Evolutionary conservation across 1,284 basidiomycete species (phyloP).

Genomic region (Singerocomus inundabilis): DNA sequence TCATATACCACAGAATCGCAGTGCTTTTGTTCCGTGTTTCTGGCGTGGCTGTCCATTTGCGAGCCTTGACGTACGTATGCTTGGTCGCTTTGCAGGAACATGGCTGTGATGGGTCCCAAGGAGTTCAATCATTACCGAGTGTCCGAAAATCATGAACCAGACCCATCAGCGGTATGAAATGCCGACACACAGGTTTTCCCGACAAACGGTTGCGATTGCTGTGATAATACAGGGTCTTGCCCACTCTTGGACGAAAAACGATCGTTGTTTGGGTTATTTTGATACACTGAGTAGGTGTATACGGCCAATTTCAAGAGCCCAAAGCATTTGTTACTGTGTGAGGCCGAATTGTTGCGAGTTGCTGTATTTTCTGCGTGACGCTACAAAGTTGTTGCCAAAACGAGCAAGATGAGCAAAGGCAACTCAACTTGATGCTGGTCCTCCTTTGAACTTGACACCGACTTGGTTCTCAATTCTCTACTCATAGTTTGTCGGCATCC

Average conservation of each 20-base stretch:
- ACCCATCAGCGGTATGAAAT: too few species aligned
- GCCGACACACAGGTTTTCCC: too few species aligned
- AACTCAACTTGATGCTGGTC: background rate
- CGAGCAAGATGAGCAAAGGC: constrained; percentile 5
- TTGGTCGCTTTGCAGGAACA: too few species aligned
- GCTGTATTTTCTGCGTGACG: background rate
- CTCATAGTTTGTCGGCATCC: background rate
- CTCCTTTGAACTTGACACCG: too few species aligned
- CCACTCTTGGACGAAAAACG: background rate
- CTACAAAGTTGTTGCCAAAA: constrained; percentile 12
- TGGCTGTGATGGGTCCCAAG: too few species aligned
- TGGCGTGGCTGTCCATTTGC: background rate
- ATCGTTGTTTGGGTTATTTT: background rate
- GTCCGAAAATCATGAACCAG: too few species aligned
- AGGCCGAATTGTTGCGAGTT: background rate
- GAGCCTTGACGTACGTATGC: too few species aligned
- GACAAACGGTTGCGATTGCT: background rate
- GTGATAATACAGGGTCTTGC: background rate
- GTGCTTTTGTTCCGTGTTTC: background rate
- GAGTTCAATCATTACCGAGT: too few species aligned
- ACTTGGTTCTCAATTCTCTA: background rate
- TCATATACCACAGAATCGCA: background rate
- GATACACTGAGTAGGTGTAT: background rate
- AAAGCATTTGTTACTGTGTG: too few species aligned
- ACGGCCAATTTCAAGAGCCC: background rate